Base-by-base conservation (phyloP, 805 yeast genomes). In the Wickerhamia fluorescens region DNA sequence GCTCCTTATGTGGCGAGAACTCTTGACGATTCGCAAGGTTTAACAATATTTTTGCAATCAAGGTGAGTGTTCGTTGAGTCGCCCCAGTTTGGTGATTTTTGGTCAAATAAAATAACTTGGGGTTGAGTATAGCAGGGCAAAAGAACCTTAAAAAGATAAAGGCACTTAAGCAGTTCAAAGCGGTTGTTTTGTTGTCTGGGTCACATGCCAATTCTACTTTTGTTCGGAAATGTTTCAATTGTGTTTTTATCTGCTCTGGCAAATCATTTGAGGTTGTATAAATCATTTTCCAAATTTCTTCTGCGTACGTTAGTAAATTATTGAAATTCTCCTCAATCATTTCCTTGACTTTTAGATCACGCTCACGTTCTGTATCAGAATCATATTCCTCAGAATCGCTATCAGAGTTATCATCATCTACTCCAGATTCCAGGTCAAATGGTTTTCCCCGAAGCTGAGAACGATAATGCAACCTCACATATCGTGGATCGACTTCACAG, bases 51-150 rank as follows among this genome's bases (percentile, higher is more conserved):
- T 89, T 89, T 7, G 96, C 86, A 4, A 88, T 63, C 14, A 88
- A 55, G 0, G 95, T 86, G 25, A 89, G 55, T 0, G 95, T 81
- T 35, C 95, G 66, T 39, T 86, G 88, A 2, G 77, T 66, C 7
- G 66, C 65, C 2, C 87, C 85, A 6, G 76, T 67, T 35, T 86
- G 85, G 41, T 83, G 89, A 20, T 71, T 65, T 29, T 72, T 68
- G 1, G 85, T 73, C 28, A 92, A 60, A 36, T 78, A 76, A 51
- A 86, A 87, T 27, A 88, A 53, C 44, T 85, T 86, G 0, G 98
- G 98, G 45, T 86, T 88, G 47, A 92, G 57, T 16, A 89, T 71
- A 0, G 95, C 95, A 0, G 98, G 97, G 44, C 96, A 87, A 39
- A 87, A 71, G 52, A 63, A 63, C 33, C 69, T 41, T 35, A 89